phyloP scores from a whole-genome alignment of 352 stramenopile genomes.

The Phytophthora megakarya region DNA sequence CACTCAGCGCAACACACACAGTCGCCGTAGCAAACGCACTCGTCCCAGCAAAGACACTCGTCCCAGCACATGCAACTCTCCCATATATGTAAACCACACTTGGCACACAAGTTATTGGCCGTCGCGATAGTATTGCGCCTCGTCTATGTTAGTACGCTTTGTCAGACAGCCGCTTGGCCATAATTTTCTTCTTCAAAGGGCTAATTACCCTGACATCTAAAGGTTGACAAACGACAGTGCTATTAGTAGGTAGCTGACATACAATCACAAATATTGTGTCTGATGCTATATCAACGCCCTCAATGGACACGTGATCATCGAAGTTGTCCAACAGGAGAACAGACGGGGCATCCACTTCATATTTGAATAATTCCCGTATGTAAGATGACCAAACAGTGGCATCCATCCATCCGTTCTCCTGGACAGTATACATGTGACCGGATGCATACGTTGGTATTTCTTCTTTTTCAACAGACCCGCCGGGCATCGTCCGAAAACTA shows the following conservation, averaged over 20 bases:
- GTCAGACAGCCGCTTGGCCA: too few species aligned
- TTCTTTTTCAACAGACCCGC: neutral
- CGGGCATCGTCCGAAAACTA: neutral
- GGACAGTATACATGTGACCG: neutral
- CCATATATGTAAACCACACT: too few species aligned
- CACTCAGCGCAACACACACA: too few species aligned
- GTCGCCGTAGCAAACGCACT: too few species aligned
- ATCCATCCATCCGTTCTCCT: neutral
- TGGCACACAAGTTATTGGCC: too few species aligned
- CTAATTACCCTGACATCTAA: neutral
- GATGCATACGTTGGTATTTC: neutral
- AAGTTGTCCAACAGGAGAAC: neutral
- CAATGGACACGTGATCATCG: neutral
- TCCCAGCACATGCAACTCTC: too few species aligned
- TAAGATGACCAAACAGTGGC: neutral
- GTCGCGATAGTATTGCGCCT: too few species aligned
- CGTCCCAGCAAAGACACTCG: too few species aligned
- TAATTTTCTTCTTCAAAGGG: neutral
- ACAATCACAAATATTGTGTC: neutral
- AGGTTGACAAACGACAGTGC: neutral
- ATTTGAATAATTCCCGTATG: neutral
- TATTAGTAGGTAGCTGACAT: too few species aligned
- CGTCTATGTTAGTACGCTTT: too few species aligned
- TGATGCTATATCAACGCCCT: neutral
- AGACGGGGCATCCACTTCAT: neutral